Evolutionary conservation across 805 yeast species (phyloP), one percentile per base, ranked within the genome.

Genomic region (Metschnikowia baotianmanensis): DNA sequence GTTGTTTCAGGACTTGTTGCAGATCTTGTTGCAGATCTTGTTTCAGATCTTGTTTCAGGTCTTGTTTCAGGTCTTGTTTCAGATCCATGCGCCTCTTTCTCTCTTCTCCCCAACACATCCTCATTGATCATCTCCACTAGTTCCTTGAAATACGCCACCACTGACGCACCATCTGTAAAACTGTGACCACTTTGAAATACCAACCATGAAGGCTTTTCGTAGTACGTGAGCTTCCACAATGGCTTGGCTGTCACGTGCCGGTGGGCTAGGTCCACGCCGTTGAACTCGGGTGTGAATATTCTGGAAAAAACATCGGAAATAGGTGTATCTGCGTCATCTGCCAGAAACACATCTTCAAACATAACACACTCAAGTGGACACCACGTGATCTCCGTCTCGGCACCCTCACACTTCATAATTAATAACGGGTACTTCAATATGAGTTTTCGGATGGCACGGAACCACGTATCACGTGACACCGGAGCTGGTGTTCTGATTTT

Each of bases 151-250:
- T 39, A 43, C 3, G 47, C 43, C 27, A 39, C 31, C 13, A 39
- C 33, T 11, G 47, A 39, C n/a, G 41, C 47, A 2, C 43, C 47
- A 22, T 43, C 47, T 5, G 47, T 43, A 34, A 32, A 32, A 10
- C 36, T 22, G 17, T 43, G 47, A 6, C 43, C 36, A 10, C 38
- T 32, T 19, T 39, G 33, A 25, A 43, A 36, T 12, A 43, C 31
- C 22, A 43, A 38, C 47, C 43, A 39, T 12, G 38, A 31, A 5
- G 43, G 28, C 10, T 39, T 27, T 6, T 18, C 13, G 13, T 36
- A 31, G 8, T 38, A 43, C 5, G 40, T 31, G n/a, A 43, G 40
- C 24, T 24, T 36, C 47, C 47, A 43, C 23, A 43, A 33, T 15
- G 35, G 41, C 1, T 32, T 25, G 17, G 22, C 36, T 15, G 18